A percentile compares a stretch with the other conserved stretches of the same genome.
phyloP scores from a whole-genome alignment of 2,329 filamentous ascomycete genomes.

The Lachnellula hyalina region DNA sequence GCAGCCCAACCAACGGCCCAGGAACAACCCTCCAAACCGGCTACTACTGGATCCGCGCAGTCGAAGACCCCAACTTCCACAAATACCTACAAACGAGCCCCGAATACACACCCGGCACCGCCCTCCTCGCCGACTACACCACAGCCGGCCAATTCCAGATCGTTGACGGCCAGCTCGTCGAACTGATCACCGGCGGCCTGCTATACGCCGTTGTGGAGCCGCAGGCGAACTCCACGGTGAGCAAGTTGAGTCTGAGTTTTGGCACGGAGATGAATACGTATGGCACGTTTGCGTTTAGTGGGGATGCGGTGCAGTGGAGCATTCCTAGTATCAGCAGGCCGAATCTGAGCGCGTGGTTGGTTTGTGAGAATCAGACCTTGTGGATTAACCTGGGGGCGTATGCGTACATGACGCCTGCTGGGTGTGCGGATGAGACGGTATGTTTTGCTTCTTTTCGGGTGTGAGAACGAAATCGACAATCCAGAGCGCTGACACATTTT shows the following conservation, averaged over 20 bases:
- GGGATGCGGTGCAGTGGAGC: conserved; percentile 53
- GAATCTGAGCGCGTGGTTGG: conserved; percentile 54
- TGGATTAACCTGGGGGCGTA: conserved; percentile 57
- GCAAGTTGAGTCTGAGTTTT: conserved; percentile 47
- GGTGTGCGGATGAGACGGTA: conserved; percentile 53
- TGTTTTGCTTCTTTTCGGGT: conserved; percentile 19
- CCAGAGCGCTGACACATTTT: conserved; percentile 2
- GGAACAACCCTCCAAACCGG: conserved; percentile 44
- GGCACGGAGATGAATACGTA: conserved; percentile 45
- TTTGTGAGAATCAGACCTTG: conserved; percentile 46
- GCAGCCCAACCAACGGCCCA: conserved; percentile 28
- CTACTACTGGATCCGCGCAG: conserved; percentile 48
- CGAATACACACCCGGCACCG: conserved; percentile 39
- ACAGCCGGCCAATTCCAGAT: conserved; percentile 56
- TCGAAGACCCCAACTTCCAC: conserved; percentile 52
- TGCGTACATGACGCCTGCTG: conserved; percentile 48
- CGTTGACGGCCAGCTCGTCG: conserved; percentile 45
- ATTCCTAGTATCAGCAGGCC: conserved; percentile 43
- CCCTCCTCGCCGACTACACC: conserved; percentile 45
- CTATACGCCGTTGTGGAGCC: conserved; percentile 24
- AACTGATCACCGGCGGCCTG: conserved; percentile 32
- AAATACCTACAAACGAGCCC: conserved; percentile 48
- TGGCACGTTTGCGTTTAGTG: conserved; percentile 51
- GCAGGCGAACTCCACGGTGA: conserved; percentile 37
- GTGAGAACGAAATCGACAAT: not conserved